These are phyloP conservation scores for Fomes fomentarius DNA, from an alignment of 1,284 basidiomycete genomes.

Conservation along the genomic window DNA sequence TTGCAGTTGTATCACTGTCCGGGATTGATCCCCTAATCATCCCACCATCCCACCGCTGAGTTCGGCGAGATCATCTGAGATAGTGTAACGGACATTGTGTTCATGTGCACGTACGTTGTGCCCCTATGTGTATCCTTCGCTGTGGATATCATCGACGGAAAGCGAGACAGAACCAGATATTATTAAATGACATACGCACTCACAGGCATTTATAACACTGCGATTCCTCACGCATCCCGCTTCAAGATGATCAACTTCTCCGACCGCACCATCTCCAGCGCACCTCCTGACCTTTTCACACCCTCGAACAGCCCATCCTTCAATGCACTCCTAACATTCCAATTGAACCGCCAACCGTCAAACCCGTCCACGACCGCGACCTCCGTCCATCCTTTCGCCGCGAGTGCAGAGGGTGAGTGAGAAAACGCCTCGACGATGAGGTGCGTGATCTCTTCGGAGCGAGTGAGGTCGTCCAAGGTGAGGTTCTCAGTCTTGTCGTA, in stretches of 20 bases:
- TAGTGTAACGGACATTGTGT: too few species aligned
- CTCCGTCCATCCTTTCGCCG: slow-evolving; percentile 41
- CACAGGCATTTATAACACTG: too few species aligned
- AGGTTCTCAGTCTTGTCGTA: slow-evolving; percentile 84
- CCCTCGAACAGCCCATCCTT: slow-evolving; percentile 29
- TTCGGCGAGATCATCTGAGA: too few species aligned
- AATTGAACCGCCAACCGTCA: slow-evolving; percentile 46
- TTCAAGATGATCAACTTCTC: slow-evolving; percentile 59
- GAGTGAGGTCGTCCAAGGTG: slow-evolving; percentile 43
- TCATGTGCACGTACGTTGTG: too few species aligned
- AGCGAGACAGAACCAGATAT: too few species aligned
- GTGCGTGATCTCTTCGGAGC: slow-evolving; percentile 54
- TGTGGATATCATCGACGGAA: too few species aligned
- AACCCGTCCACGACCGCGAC: slow-evolving; percentile 52
- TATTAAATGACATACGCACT: too few species aligned
- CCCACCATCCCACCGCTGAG: too few species aligned
- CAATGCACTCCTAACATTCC: slow-evolving; percentile 20
- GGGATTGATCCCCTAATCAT: too few species aligned
- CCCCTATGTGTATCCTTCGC: too few species aligned
- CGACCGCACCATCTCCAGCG: slow-evolving; percentile 44
- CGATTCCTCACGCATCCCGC: too few species aligned
- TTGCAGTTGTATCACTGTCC: too few species aligned
- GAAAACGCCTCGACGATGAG: slow-evolving; percentile 60
- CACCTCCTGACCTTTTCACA: slow-evolving; percentile 19
- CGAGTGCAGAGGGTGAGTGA: slow-evolving; percentile 3